Evolutionary conservation across 83 land plant genomes (phyloP), one percentile per base, ranked within the genome.

Genomic region (Picea abies): DNA sequence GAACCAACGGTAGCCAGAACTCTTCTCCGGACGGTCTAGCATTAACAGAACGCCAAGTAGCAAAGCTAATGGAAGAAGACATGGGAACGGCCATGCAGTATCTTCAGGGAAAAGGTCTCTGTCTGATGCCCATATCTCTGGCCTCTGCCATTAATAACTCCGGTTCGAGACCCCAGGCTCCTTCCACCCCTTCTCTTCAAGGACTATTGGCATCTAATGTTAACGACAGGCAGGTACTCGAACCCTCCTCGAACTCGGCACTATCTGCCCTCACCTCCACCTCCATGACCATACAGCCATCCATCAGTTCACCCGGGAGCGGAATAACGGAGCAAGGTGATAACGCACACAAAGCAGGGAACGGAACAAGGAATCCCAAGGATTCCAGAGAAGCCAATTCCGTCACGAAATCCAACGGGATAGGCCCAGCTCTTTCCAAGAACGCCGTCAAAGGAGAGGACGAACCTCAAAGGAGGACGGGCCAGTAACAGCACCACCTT

Each of bases 41-140:
- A 78, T 84, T 90, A 73, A 88, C 98, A 79, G 98, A 96, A 81
- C 88, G 93, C 61, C 93, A 91, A 71, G 98, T 96, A 68, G 95
- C 92, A 15, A 90, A 94, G 88, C 81, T 96, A 60, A 94, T 96
- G 98, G 98, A 96, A 64, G 97, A 96, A 67, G 98, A 96, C 85
- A 94, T 96, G 97, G 98, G 98, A 5, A 88, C 95, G 4, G 98
- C 98, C 22, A 96, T 96, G 98, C 98, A 96, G 85, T 96, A 92
- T 71, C 87, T 96, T 20, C 98, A 94, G 70, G 88, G 92, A 69
- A 96, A 96, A 78, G 98, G 97, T 16, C 95, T 96, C 11, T 96
- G 98, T 68, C 92, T 96, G 60, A 96, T 96, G 98, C 98, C 98
- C 81, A 94, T 96, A 82, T 92, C 97, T 2, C 94, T 96, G 52